Percentiles rank a stretch among this genome's conserved stretches.
phyloP scores from a whole-genome alignment of 768 basidiomycete species.

The Trametopsis cervina region DNA sequence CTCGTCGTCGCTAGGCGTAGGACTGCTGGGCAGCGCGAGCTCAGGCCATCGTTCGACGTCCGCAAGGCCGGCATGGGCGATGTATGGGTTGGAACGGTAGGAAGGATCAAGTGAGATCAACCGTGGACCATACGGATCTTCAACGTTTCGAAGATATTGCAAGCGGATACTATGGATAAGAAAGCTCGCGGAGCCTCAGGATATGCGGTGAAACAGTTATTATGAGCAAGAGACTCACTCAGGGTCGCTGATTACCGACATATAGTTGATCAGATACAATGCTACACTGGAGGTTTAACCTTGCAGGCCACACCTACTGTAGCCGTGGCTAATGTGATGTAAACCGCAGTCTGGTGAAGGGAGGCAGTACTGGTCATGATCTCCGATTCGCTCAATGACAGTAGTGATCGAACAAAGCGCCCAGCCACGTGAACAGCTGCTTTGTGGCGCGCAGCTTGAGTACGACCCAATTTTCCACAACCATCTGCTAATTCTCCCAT shows the following conservation, averaged over 20 bases:
- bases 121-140: constrained; percentile 78
- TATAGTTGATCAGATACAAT: too few relatives aligned
- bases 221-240: constrained; percentile 31
- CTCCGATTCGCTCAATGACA: too few relatives aligned
- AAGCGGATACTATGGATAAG: constrained; percentile 83
- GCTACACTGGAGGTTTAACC: too few relatives aligned
- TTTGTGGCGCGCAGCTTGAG: too few relatives aligned
- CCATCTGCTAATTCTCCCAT: too few relatives aligned
- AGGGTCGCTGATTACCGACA: constrained; percentile 63
- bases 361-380: too few relatives aligned
- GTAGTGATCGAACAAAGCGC: too few relatives aligned
- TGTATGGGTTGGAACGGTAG: constrained; percentile 77
- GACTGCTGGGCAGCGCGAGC: constrained; percentile 62
- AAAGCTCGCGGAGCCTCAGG: constrained; percentile 33
- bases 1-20: constrained; percentile 69
- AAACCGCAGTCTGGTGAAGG: too few relatives aligned
- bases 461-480: too few relatives aligned
- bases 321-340: too few relatives aligned
- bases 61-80: constrained; percentile 70
- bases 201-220: background rate
- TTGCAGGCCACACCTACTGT: too few relatives aligned
- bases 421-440: too few relatives aligned
- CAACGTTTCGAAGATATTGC: constrained; percentile 81
- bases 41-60: constrained; percentile 84
- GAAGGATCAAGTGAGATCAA: constrained; percentile 75